A percentile compares a stretch with the other conserved stretches of the same genome.
These are phyloP conservation scores for Phytophthora multivora DNA, from an alignment of 352 stramenopile species.

Conservation along the genomic window DNA sequence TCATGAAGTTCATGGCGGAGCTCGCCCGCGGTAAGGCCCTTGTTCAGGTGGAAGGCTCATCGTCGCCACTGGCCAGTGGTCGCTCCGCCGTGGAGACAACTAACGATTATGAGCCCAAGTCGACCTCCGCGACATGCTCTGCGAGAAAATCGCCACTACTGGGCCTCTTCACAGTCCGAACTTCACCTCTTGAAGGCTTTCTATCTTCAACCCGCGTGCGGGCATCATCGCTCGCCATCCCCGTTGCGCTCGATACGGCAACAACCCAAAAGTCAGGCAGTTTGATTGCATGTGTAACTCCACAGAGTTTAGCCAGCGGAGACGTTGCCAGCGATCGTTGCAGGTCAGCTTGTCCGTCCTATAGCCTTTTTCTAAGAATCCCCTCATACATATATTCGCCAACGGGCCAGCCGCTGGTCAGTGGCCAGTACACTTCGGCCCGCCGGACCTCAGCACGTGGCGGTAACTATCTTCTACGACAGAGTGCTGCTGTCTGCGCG, in stretches of 20 bases:
- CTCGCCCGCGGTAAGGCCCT: not conserved
- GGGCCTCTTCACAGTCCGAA: too few relatives aligned
- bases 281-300: conserved; percentile 4
- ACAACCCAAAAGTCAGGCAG: not conserved
- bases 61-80: not conserved
- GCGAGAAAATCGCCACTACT: not conserved
- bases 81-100: too few relatives aligned
- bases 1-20: not conserved
- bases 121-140: conserved; percentile 11
- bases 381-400: not conserved
- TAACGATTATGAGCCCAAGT: conserved; percentile 1
- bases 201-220: conserved; percentile 7
- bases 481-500: not conserved
- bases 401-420: not conserved
- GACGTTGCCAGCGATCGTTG: conserved; percentile 3
- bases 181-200: not conserved
- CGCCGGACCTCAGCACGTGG: not conserved
- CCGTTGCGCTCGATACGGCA: conserved; percentile 7
- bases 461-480: conserved; percentile 8
- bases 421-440: conserved; percentile 1
- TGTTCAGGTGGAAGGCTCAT: not conserved
- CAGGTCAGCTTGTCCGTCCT: conserved; percentile 26
- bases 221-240: conserved; percentile 11
- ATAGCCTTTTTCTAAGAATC: not conserved
- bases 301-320: conserved; percentile 2